These are phyloP conservation scores for Cardamine chenopodiifolia DNA, from an alignment of 345 rosid species.

Conservation along the genomic window DNA sequence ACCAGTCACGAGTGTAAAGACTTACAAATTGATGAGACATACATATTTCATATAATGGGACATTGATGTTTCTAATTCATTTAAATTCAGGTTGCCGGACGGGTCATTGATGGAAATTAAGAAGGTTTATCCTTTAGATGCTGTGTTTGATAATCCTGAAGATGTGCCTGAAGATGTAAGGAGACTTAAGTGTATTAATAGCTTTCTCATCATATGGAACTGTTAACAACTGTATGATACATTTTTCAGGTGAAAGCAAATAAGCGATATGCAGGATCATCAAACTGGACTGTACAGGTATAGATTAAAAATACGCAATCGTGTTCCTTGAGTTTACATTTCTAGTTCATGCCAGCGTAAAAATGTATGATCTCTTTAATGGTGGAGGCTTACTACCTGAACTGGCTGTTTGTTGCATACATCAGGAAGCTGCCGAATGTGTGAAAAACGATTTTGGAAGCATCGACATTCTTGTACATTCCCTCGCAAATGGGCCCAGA, in stretches of 20 bases:
- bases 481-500: slow-evolving; percentile 98
- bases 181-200: neutral
- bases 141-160: slow-evolving; percentile 76
- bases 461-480: slow-evolving; percentile 93
- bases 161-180: slow-evolving; percentile 96
- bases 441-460: slow-evolving; percentile 85
- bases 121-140: slow-evolving; percentile 92
- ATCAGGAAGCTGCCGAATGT: slow-evolving; percentile 88
- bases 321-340: neutral
- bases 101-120: slow-evolving; percentile 93
- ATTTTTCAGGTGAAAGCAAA: slow-evolving; percentile 74
- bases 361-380: neutral
- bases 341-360: neutral
- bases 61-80: neutral
- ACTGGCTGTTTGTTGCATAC: slow-evolving; percentile 14
- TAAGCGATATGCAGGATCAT: slow-evolving; percentile 85
- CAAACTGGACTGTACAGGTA: slow-evolving; percentile 96
- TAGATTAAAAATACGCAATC: slow-evolving; percentile 9
- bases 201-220: neutral
- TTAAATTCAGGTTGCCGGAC: slow-evolving; percentile 71
- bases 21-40: slow-evolving; percentile 10
- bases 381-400: neutral
- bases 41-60: slow-evolving; percentile 3
- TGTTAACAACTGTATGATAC: slow-evolving; percentile 6
- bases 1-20: slow-evolving; percentile 88